phyloP scores from a whole-genome alignment of 139 green algal genomes.

The Chlorella sp. region DNA sequence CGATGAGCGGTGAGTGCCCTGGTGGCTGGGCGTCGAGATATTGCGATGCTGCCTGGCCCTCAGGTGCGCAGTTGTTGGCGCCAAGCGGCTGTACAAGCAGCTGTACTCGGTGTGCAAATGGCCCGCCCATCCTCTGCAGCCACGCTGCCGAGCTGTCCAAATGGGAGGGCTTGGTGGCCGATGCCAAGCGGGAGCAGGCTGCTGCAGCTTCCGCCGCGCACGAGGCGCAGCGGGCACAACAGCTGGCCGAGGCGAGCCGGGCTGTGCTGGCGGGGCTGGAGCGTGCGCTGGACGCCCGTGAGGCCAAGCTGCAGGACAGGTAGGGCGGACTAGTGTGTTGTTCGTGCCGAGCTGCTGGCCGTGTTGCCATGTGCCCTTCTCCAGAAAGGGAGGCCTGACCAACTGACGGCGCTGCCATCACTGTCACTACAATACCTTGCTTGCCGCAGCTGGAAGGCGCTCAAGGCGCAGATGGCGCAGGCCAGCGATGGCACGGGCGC shows the following conservation, averaged over 20 bases:
- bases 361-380: too few species aligned
- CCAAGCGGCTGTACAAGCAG: too few species aligned
- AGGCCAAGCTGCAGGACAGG: constrained; percentile 48
- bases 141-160: constrained; percentile 41
- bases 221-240: constrained; percentile 31
- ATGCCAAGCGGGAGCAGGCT: constrained; percentile 21
- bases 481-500: background rate
- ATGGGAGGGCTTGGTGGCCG: constrained; percentile 30
- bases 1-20: constrained; percentile 14
- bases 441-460: constrained; percentile 44
- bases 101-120: too few species aligned
- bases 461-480: constrained; percentile 40
- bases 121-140: constrained; percentile 12
- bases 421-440: background rate
- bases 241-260: constrained; percentile 42
- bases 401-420: too few species aligned
- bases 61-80: too few species aligned
- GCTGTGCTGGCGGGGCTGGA: constrained; percentile 46
- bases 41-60: too few species aligned
- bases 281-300: constrained; percentile 39
- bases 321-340: too few species aligned
- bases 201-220: constrained; percentile 11
- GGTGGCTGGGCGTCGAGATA: background rate
- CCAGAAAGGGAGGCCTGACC: too few species aligned
- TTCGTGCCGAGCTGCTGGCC: too few species aligned